phyloP scores from a whole-genome alignment of 352 stramenopile species.

The Phytophthora pisi region DNA sequence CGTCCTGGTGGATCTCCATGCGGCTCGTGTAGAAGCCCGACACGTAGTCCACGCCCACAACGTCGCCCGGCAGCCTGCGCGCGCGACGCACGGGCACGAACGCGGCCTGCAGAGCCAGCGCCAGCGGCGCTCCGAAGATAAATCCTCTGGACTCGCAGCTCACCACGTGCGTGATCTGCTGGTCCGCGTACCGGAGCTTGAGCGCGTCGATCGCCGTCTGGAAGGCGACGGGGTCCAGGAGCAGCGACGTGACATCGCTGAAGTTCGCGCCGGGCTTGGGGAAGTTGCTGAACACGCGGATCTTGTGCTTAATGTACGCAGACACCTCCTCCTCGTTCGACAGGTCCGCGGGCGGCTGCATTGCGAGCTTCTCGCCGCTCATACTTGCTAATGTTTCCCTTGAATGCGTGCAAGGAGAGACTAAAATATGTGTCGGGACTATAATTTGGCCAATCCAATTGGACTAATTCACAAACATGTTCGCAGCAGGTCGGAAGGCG shows the following conservation, averaged over 20 bases:
- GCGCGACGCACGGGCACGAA: conserved; percentile 81
- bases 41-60: conserved; percentile 82
- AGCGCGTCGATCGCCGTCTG: conserved; percentile 79
- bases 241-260: conserved; percentile 72
- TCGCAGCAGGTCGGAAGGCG: conserved; percentile 33
- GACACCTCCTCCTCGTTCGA: conserved; percentile 59
- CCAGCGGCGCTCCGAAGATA: conserved; percentile 81
- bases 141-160: conserved; percentile 82
- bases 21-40: conserved; percentile 75
- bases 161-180: conserved; percentile 80
- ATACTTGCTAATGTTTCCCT: conserved; percentile 7
- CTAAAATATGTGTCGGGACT: conserved; percentile 7
- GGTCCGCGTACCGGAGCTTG: conserved; percentile 52
- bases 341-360: conserved; percentile 36
- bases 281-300: conserved; percentile 71
- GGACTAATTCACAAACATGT: conserved; percentile 29
- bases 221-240: conserved; percentile 76
- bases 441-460: conserved; percentile 19
- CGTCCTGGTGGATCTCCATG: conserved; percentile 85
- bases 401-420: conserved; percentile 9
- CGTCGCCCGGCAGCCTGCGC: conserved; percentile 63
- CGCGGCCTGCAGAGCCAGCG: conserved; percentile 61
- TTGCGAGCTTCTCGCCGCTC: conserved; percentile 31
- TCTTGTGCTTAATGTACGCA: conserved; percentile 68
- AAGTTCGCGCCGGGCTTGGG: conserved; percentile 65